Conservation (phyloP, 768 basidiomycete species). For the Scleroderma bovista region DNA sequence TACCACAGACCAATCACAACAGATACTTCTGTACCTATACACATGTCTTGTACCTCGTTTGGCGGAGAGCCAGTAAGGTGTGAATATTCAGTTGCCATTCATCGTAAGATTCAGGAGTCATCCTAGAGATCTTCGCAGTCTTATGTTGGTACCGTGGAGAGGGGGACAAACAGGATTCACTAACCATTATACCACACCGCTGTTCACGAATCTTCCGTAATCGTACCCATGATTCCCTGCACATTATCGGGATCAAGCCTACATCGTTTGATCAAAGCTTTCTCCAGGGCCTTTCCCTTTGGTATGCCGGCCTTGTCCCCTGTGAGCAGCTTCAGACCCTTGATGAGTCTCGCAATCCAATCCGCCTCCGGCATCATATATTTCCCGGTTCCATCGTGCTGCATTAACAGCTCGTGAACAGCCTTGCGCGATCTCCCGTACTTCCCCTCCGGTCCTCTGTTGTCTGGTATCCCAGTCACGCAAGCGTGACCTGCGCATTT, state of each 20-base stretch:
- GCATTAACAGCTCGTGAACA: constrained; percentile 11
- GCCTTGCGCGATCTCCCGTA: constrained; percentile 19
- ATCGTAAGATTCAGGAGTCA: no score
- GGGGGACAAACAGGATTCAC: no score
- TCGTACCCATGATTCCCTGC: constrained; percentile 14
- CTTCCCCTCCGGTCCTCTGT: constrained; percentile 14
- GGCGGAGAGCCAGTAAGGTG: no score
- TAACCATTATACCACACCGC: background rate
- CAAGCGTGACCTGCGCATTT: constrained; percentile 28
- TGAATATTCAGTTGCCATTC: no score
- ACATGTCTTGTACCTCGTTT: no score
- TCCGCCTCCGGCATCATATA: constrained; percentile 23
- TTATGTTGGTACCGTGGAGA: no score
- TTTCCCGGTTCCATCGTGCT: constrained; percentile 9
- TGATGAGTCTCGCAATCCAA: constrained; percentile 22
- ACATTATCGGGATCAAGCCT: constrained; percentile 14
- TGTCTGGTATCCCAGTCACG: constrained; percentile 28
- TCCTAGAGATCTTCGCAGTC: no score
- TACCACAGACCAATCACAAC: no score
- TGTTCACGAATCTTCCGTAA: background rate
- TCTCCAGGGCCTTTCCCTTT: constrained; percentile 18
- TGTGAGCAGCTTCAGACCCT: constrained; percentile 18
- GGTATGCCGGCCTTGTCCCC: constrained; percentile 12
- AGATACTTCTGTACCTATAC: no score
- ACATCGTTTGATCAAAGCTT: constrained; percentile 27